Conservation (phyloP, 768 basidiomycete genomes). For the Leccinum imitatum region DNA sequence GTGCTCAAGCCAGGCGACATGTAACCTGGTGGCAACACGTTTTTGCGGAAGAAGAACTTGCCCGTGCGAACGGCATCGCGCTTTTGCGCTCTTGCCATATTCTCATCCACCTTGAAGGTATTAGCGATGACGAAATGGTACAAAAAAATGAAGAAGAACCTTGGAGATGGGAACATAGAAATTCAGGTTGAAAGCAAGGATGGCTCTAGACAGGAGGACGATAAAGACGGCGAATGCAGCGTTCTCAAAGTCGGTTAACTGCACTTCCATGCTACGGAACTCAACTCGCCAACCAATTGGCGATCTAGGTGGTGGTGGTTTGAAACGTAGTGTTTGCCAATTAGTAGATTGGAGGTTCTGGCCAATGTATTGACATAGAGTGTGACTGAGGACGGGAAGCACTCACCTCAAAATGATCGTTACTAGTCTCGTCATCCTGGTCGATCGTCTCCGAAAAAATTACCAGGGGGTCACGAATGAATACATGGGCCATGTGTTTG, state of each 20-base stretch:
- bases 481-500: conserved; percentile 91
- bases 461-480: conserved; percentile 96
- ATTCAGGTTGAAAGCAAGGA: conserved; percentile 87
- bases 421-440: conserved; percentile 84
- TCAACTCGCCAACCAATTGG: conserved; percentile 97
- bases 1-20: conserved; percentile 39
- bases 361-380: neutral
- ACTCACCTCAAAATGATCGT: conserved; percentile 93
- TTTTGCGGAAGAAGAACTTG: conserved; percentile 89
- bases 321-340: conserved; percentile 99
- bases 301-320: conserved; percentile 93
- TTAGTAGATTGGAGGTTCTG: conserved; percentile 99
- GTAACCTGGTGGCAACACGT: conserved; percentile 63
- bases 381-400: neutral
- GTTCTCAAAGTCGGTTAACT: conserved; percentile 98
- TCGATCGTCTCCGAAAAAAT: conserved; percentile 92
- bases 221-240: conserved; percentile 95
- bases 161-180: conserved; percentile 98
- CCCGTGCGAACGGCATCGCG: conserved; percentile 72
- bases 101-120: conserved; percentile 81
- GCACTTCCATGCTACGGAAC: conserved; percentile 98
- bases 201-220: conserved; percentile 91
- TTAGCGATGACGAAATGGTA: conserved; percentile 1
- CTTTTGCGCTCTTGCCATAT: conserved; percentile 88
- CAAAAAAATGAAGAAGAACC: conserved; percentile 39